These are phyloP conservation scores for Rugiboletus extremiorientalis DNA, from an alignment of 1,284 basidiomycete genomes.

Conservation along the genomic window DNA sequence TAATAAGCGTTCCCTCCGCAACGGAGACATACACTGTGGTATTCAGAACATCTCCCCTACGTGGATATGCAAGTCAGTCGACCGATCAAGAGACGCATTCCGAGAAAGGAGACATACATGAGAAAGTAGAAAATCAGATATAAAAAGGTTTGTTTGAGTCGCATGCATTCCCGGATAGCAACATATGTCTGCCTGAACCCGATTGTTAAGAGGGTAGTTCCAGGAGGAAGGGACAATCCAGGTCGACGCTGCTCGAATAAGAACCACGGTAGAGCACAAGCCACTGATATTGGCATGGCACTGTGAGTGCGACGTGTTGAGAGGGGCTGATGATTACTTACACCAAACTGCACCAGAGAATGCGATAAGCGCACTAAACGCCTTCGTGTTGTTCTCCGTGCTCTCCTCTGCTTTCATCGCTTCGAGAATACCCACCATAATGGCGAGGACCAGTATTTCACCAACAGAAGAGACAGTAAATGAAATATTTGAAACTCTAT, in stretches of 20 bases:
- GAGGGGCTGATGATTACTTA: slow-evolving; percentile 38
- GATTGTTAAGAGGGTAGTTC: slow-evolving; percentile 63
- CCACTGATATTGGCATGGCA: slow-evolving; percentile 39
- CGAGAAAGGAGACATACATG: slow-evolving; percentile 45
- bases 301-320: neutral
- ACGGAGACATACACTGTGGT: slow-evolving; percentile 60
- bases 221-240: slow-evolving; percentile 62
- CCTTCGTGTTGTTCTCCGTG: slow-evolving; percentile 74
- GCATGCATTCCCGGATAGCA: slow-evolving; percentile 64
- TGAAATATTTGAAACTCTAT: slow-evolving; percentile 79
- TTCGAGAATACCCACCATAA: slow-evolving; percentile 79
- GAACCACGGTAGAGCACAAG: slow-evolving; percentile 80
- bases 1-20: neutral
- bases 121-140: slow-evolving; percentile 78
- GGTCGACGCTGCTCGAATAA: slow-evolving; percentile 67
- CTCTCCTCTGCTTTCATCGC: slow-evolving; percentile 62
- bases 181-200: slow-evolving; percentile 71
- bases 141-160: slow-evolving; percentile 73
- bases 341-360: slow-evolving; percentile 77
- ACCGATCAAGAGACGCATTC: neutral
- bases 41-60: slow-evolving; percentile 70
- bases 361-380: slow-evolving; percentile 74
- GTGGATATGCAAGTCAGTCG: neutral
- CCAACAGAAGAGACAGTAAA: slow-evolving; percentile 73
- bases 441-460: slow-evolving; percentile 67